Evolutionary conservation across 164 flowering plant genomes (phyloP), one percentile per base, ranked within the genome.

Genomic region (Dillenia turbinata): DNA sequence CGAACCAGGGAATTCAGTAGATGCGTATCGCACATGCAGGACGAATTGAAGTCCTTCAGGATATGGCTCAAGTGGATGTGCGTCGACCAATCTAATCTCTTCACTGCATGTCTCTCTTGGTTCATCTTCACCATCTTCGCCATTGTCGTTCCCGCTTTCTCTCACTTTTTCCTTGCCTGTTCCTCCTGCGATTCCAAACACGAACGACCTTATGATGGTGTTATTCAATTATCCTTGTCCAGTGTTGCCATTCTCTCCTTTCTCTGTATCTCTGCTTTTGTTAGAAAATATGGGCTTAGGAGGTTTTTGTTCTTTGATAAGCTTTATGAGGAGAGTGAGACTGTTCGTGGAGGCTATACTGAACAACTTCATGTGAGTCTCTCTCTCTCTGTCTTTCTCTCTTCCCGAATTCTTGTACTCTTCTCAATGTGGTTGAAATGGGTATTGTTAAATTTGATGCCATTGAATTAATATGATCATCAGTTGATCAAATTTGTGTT

Each of bases 221-320:
- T 86, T 44, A 88, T 87, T 2, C 94, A 93, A 70, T 56, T 84
- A 40, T 90, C 96, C n/a, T 82, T 93, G 43, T 77, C 85, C 65
- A 52, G 73, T 61, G 77, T 88, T 47, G 85, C 97, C 2, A 46
- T 80, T 9, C 71, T 90, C 51, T 90, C 97, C 3, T 90, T 89
- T 61, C 10, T 90, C 9, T 87, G 89, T 48, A 71, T 93, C 24
- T 78, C 96, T 2, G 13, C 62, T 0, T 90, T 87, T 57, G 79
- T 86, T 1, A 61, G 74, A 64, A 78, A 68, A 53, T 89, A 76
- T 65, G 98, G 97, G 12, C 71, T 93, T 12, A 64, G 96, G 46
- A 69, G 96, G 69, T 87, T 89, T 63, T 72, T 93, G 69, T 93
- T 93, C 74, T 84, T 93, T 45, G 97, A 90, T 66, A 89, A 83